Evolutionary conservation across 2,329 filamentous ascomycete genomes (phyloP).

Genomic region (Phialophora verrucosa): DNA sequence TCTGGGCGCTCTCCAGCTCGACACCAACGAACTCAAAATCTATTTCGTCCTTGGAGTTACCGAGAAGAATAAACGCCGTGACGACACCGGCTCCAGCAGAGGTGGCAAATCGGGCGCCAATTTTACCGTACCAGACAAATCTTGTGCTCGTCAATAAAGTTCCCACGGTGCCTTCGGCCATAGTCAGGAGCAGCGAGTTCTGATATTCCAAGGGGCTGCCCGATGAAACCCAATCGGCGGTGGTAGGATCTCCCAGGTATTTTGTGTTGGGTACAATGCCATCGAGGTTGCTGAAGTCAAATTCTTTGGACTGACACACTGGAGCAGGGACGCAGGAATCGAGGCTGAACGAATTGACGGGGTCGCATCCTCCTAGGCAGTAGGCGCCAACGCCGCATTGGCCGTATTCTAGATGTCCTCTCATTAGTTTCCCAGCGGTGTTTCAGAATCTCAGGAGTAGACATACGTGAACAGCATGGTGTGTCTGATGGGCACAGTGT

Average conservation of each 20-base stretch:
- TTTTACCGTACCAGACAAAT: constrained; percentile 97
- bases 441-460: not conserved
- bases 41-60: constrained; percentile 96
- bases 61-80: constrained; percentile 95
- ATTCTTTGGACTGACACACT: constrained; percentile 75
- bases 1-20: constrained; percentile 78
- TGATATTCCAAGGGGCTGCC: constrained; percentile 72
- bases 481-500: constrained; percentile 71
- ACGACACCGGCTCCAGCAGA: constrained; percentile 86
- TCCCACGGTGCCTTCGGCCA: constrained; percentile 83
- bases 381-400: constrained; percentile 92
- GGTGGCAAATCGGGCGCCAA: constrained; percentile 83
- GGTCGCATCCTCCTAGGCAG: constrained; percentile 95
- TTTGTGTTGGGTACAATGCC: constrained; percentile 72
- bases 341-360: constrained; percentile 78
- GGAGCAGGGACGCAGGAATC: constrained; percentile 86
- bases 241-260: constrained; percentile 82
- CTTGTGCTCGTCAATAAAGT: constrained; percentile 82
- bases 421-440: not conserved
- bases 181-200: constrained; percentile 79
- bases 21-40: constrained; percentile 93
- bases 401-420: constrained; percentile 72
- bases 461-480: constrained; percentile 83
- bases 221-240: constrained; percentile 86
- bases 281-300: constrained; percentile 75